Evolutionary conservation across 352 stramenopile species (phyloP), one percentile per base, ranked within the genome.

Genomic region (Globisporangium barbulae): DNA sequence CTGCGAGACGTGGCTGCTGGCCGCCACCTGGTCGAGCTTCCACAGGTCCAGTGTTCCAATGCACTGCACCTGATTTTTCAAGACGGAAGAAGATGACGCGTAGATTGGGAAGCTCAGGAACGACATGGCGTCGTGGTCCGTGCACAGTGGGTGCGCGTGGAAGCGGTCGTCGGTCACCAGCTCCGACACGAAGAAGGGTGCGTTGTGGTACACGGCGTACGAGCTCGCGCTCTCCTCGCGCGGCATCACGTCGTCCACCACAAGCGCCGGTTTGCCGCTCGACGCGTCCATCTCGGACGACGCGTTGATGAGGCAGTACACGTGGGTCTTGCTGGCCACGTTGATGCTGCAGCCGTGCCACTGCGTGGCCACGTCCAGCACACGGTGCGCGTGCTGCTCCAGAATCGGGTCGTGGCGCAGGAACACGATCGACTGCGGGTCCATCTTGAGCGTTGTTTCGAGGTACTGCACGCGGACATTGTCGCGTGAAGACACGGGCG

Each of bases 51-150:
- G 64, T 31, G 83, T 92, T 12, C 75, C 83, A n/a, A 92, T 81
- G 62, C 76, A 83, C 42, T 78, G 55, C 22, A 41, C 67, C 6
- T 73, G 61, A 22, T 71, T 53, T 17, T 41, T 39, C 0, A 37
- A 55, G 47, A 28, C 8, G 1, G 45, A 64, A 6, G 56, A 66
- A 17, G 67, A 66, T 0, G 75, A 71, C 4, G 78, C 74, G 59
- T 85, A 89, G 49, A 94, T 74, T 0, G 85, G 85, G 45, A 94
- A 74, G 49, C 80, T 91, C n/a, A 92, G 58, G 54, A 90, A 75
- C 22, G 79, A 88, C 31, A 83, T 67, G 12, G 78, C 75, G 53
- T 77, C 68, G 22, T 83, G 72, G 17, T 94, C 85, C 0, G 78
- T 83, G 47, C 78, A 72, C 2, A 94, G 68, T 31, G 85, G 85